Base-by-base conservation (phyloP, 1,284 basidiomycete genomes). In the Apiotrichum montevideense region DNA sequence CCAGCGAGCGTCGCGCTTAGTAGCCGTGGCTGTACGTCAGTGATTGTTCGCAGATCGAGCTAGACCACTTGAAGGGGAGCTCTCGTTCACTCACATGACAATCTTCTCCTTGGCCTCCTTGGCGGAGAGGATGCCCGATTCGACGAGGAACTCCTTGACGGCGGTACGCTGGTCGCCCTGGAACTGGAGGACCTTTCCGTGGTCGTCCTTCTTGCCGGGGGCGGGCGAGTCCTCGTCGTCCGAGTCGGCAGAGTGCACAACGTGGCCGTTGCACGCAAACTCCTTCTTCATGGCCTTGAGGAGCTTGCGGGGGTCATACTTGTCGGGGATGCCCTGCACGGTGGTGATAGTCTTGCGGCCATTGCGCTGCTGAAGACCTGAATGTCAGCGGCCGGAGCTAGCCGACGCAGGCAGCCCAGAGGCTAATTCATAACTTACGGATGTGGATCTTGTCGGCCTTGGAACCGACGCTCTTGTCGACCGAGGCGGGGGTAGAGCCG, bases 221-320 rank as follows among this genome's bases (percentile, higher is more conserved):
- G 69, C 67, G 40, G 68, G 66, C 39, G 66, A 62, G 53, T 73
- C 71, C 55, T 75, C 73, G 44, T 74, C 74, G 52, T 70, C 70
- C 46, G 69, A 70, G 51, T 73, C 71, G 57, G 67, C 73, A 40
- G 73, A 71, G 48, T 73, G 71, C 68, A 97, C 90, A 70, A 99
- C 84, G 63, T 90, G 96, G 66, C 96, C 96, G 80, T 98, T 98
- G 83, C 96, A 98, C 62, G 96, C 96, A 70, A 98, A 98, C 81
- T 97, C 93, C 90, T 95, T 96, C 85, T 98, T 98, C 83, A 98
- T 98, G 29, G 90, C 93, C 79, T 98, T 98, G 78, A 98, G 82
- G 64, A 99, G 84, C 81, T 98, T 98, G 86, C 97, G 97, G 63
- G 87, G 84, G 79, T 98, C 93, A 80, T 95, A 98, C 80, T 92